Evolutionary conservation across 345 rosid genomes (phyloP).

Genomic region (Geranium brycei): DNA sequence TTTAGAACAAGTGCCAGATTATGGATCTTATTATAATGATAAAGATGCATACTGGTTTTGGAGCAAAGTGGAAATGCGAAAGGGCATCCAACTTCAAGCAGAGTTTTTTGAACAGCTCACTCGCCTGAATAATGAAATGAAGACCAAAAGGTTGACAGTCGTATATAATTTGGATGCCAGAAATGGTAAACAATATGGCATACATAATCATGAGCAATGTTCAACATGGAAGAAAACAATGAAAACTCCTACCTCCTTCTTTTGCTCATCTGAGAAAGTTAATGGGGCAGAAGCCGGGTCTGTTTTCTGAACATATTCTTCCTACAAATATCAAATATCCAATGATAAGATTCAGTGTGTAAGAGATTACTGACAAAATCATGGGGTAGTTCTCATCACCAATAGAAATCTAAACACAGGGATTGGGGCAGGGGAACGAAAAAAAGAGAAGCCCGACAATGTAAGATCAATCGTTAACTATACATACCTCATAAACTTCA

Average conservation of each 20-base stretch:
- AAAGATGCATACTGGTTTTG: constrained; percentile 70
- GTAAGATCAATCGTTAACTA: neutral
- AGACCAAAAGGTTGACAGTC: neutral
- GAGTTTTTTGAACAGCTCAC: constrained; percentile 60
- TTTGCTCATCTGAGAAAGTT: constrained; percentile 70
- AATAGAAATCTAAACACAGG: neutral
- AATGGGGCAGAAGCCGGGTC: constrained; percentile 57
- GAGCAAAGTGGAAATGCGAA: constrained; percentile 91
- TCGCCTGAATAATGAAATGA: constrained; percentile 37
- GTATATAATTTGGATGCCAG: neutral
- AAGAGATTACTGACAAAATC: neutral
- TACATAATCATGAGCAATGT: neutral
- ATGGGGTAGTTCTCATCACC: neutral
- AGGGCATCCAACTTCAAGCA: constrained; percentile 94
- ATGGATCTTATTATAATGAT: constrained; percentile 2
- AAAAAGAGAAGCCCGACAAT: neutral
- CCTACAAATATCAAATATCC: constrained; percentile 33
- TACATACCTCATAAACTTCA: constrained; percentile 72
- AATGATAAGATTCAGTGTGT: constrained; percentile 2
- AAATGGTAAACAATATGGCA: neutral
- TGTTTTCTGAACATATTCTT: constrained; percentile 59
- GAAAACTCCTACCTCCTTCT: constrained; percentile 46
- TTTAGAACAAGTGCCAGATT: neutral
- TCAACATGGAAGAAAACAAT: neutral
- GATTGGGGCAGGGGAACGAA: constrained; percentile 1